phyloP scores from a whole-genome alignment of 345 rosid genomes.

The Luvunga scandens region DNA sequence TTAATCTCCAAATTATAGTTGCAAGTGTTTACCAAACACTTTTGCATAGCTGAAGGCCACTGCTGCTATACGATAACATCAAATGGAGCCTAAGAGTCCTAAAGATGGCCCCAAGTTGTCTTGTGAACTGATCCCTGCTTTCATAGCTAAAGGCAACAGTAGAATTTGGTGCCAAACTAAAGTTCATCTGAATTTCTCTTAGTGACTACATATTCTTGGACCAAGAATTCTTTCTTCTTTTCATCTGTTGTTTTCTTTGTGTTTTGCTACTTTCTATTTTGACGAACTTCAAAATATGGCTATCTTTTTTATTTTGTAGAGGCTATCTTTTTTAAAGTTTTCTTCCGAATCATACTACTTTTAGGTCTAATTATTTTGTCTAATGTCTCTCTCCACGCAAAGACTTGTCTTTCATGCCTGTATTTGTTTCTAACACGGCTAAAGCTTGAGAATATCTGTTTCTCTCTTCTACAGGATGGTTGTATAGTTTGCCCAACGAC shows the following conservation, averaged over 20 bases:
- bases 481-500: slow-evolving; percentile 92
- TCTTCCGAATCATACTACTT: not conserved
- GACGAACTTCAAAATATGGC: not conserved
- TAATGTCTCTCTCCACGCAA: not conserved
- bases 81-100: not conserved
- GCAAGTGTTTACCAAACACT: no score
- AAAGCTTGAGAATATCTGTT: not conserved
- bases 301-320: not conserved
- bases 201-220: not conserved
- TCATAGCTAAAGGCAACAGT: no score
- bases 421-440: not conserved
- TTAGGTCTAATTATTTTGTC: not conserved
- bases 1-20: no score
- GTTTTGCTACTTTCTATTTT: not conserved
- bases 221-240: not conserved
- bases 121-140: not conserved
- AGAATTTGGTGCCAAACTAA: not conserved
- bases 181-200: not conserved
- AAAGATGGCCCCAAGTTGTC: not conserved
- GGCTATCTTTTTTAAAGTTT: not conserved
- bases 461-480: slow-evolving; percentile 57
- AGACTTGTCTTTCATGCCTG: not conserved
- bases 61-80: no score
- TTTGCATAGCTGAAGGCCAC: no score
- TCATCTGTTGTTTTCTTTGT: not conserved